Conservation (phyloP, 768 basidiomycete species). For the Hygrophorus russula region DNA sequence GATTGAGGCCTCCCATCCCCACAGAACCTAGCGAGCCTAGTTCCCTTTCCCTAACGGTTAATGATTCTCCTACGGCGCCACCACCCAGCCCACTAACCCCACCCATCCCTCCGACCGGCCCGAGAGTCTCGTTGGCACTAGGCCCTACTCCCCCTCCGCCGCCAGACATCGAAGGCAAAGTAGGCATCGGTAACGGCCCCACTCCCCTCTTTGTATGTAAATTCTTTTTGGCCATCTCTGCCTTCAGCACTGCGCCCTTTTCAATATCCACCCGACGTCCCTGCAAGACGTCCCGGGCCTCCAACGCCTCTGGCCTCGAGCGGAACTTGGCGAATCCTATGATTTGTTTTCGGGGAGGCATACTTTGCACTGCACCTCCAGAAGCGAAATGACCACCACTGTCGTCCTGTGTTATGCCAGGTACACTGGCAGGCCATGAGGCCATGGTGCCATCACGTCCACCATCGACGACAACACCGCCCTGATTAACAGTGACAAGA, state of each 20-base stretch:
- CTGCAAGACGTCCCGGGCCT: slow-evolving; percentile 80
- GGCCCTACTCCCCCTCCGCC: slow-evolving; percentile 3
- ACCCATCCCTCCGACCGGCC: slow-evolving; percentile 13
- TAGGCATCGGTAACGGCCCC: slow-evolving; percentile 43
- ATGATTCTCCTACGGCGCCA: slow-evolving; percentile 13
- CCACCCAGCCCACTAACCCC: slow-evolving; percentile 5
- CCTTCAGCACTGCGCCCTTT: slow-evolving; percentile 87
- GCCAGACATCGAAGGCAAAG: neutral
- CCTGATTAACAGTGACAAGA: slow-evolving; percentile 72
- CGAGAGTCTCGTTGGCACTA: slow-evolving; percentile 12
- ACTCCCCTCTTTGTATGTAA: slow-evolving; percentile 89
- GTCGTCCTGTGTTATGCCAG: slow-evolving; percentile 22
- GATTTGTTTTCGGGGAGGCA: slow-evolving; percentile 82
- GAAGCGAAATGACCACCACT: slow-evolving; percentile 17
- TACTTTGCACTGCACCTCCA: slow-evolving; percentile 16
- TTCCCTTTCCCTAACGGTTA: slow-evolving; percentile 37
- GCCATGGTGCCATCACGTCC: slow-evolving; percentile 63
- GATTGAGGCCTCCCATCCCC: slow-evolving; percentile 26
- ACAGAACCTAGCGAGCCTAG: slow-evolving; percentile 35
- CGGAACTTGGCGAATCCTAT: slow-evolving; percentile 98
- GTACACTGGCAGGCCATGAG: slow-evolving; percentile 46
- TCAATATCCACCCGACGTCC: slow-evolving; percentile 87
- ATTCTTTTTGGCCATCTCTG: slow-evolving; percentile 99
- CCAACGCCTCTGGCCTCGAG: slow-evolving; percentile 75
- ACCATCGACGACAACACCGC: slow-evolving; percentile 71